These are phyloP conservation scores for Candida schatavii DNA, from an alignment of 805 yeast species.

Conservation along the genomic window DNA sequence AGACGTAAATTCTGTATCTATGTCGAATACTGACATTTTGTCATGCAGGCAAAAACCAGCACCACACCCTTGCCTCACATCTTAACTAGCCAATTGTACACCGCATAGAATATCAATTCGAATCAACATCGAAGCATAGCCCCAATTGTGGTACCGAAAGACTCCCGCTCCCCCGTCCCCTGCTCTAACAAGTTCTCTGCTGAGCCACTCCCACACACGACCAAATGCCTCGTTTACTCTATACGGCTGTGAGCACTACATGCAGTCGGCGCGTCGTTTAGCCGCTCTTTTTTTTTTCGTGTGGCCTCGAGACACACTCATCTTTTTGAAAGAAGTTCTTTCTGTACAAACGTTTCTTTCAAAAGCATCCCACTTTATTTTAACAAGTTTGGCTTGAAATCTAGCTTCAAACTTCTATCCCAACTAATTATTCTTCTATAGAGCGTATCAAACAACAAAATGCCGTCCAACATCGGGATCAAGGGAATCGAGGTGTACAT, in stretches of 20 bases:
- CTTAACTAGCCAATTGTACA: no score
- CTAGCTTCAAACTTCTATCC: no score
- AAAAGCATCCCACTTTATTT: background rate
- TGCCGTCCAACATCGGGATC: slow-evolving; percentile 80
- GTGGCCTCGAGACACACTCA: no score
- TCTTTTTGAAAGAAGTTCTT: no score
- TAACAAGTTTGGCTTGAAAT: background rate
- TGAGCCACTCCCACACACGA: background rate
- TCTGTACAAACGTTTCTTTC: no score
- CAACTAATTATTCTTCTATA: background rate
- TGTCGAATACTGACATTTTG: no score
- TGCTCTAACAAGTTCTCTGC: background rate
- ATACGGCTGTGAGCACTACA: background rate
- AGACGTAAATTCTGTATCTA: no score
- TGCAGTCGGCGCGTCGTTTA: slow-evolving; percentile 6
- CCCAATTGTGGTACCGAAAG: no score
- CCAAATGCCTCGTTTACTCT: background rate
- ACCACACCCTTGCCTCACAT: no score
- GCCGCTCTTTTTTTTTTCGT: background rate
- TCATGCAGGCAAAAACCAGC: no score
- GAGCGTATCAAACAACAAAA: slow-evolving; percentile 6
- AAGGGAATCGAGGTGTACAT: slow-evolving; percentile 92
- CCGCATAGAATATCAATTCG: no score
- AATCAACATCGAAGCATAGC: no score
- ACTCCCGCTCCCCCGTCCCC: background rate